These are phyloP conservation scores for Ustilaginoidea virens DNA, from an alignment of 2,329 filamentous ascomycete genomes.

Conservation along the genomic window DNA sequence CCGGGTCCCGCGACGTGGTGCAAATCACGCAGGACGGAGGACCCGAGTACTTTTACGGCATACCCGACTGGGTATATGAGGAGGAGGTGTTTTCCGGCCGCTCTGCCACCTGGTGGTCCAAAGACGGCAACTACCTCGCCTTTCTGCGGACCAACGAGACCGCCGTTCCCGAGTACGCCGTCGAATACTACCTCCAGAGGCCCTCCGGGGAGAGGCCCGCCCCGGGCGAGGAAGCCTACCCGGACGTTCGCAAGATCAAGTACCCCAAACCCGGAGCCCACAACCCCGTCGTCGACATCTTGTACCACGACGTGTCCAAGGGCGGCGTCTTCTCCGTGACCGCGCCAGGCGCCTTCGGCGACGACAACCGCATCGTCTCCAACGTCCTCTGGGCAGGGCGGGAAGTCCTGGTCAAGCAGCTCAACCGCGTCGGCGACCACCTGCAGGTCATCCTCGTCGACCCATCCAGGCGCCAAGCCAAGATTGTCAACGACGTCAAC, in stretches of 20 bases:
- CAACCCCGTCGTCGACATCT: slow-evolving; percentile 76
- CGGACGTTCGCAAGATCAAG: slow-evolving; percentile 82
- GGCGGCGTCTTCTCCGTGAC: slow-evolving; percentile 67
- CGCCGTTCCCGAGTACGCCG: slow-evolving; percentile 74
- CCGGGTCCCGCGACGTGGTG: slow-evolving; percentile 37
- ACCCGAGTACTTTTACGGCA: slow-evolving; percentile 78
- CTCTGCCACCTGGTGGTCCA: slow-evolving; percentile 89
- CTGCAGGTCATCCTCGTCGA: slow-evolving; percentile 80
- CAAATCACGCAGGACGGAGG: slow-evolving; percentile 81
- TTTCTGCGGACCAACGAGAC: slow-evolving; percentile 93
- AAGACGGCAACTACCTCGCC: slow-evolving; percentile 75
- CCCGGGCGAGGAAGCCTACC: slow-evolving; percentile 68
- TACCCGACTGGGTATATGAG: slow-evolving; percentile 96
- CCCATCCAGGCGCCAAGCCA: slow-evolving; percentile 54
- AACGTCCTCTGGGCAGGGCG: slow-evolving; percentile 82
- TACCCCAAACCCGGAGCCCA: slow-evolving; percentile 93
- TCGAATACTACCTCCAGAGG: slow-evolving; percentile 83
- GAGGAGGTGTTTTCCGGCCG: slow-evolving; percentile 50
- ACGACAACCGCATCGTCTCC: slow-evolving; percentile 78
- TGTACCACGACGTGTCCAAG: slow-evolving; percentile 74
- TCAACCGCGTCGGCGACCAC: slow-evolving; percentile 86
- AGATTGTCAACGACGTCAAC: slow-evolving; percentile 65
- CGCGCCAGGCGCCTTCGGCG: slow-evolving; percentile 60
- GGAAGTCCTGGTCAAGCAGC: slow-evolving; percentile 77
- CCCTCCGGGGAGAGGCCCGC: slow-evolving; percentile 59